Percentiles rank a stretch among this genome's conserved stretches.
These are phyloP conservation scores for Akanthomyces uredinophilus DNA, from an alignment of 2,329 filamentous ascomycete species.

Conservation along the genomic window DNA sequence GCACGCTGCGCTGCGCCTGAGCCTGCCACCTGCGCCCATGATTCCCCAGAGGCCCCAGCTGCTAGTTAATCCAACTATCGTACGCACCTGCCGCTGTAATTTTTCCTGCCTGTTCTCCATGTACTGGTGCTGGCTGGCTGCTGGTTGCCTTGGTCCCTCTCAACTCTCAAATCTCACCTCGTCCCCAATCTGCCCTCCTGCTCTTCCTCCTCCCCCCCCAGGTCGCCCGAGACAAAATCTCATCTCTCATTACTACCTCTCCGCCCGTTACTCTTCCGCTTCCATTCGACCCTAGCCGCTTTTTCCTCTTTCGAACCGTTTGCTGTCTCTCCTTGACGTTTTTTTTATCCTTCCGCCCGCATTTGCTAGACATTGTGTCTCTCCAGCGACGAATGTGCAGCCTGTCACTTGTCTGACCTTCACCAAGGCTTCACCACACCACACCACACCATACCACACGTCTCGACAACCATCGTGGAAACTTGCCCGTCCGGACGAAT, in stretches of 20 bases:
- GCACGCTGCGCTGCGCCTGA: too few species aligned
- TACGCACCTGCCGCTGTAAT: not conserved
- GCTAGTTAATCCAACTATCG: too few species aligned
- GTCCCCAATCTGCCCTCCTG: too few species aligned
- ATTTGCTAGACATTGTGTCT: conserved; percentile 12
- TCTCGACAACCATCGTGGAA: not conserved
- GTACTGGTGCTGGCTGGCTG: too few species aligned
- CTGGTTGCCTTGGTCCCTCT: too few species aligned
- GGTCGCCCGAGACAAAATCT: not conserved
- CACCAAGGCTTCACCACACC: not conserved
- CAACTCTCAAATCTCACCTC: too few species aligned
- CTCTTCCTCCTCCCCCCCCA: too few species aligned
- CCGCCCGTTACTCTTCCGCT: not conserved
- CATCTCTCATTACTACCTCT: not conserved
- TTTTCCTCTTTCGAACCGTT: not conserved
- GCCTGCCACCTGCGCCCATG: too few species aligned
- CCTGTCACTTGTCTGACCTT: conserved; percentile 1
- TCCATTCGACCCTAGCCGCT: not conserved
- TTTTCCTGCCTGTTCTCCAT: too few species aligned
- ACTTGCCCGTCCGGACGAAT: not conserved
- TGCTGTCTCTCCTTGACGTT: not conserved
- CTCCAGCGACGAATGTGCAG: conserved; percentile 5
- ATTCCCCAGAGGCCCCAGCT: too few species aligned
- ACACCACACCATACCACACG: not conserved
- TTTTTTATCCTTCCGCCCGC: conserved; percentile 3